Evolutionary conservation across 2,329 filamentous ascomycete species (phyloP).

Genomic region (Ophiocordyceps camponoti-leonardi): DNA sequence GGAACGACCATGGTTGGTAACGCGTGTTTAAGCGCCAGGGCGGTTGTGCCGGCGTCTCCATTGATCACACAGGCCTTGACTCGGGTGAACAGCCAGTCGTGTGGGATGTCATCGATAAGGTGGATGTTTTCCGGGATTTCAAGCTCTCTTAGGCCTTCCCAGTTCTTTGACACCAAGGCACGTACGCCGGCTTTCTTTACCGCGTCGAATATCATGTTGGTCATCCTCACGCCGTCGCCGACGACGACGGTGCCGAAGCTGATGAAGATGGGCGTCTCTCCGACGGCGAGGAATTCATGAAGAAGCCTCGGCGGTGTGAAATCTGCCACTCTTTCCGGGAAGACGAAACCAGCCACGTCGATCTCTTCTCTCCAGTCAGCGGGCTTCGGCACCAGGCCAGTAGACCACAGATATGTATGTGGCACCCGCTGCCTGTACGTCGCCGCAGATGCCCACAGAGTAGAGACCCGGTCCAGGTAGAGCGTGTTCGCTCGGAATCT

Average conservation of each 20-base stretch:
- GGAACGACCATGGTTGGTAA: constrained; percentile 62
- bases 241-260: constrained; percentile 65
- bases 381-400: constrained; percentile 47
- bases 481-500: constrained; percentile 53
- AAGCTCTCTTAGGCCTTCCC: constrained; percentile 50
- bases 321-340: constrained; percentile 47
- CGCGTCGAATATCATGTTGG: constrained; percentile 53
- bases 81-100: constrained; percentile 60
- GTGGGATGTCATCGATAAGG: constrained; percentile 57
- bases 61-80: constrained; percentile 55
- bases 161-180: constrained; percentile 58
- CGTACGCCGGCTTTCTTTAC: constrained; percentile 48
- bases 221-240: constrained; percentile 52
- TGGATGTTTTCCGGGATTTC: constrained; percentile 45
- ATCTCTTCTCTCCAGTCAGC: constrained; percentile 52
- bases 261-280: constrained; percentile 50
- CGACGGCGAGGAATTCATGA: constrained; percentile 34
- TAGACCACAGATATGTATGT: constrained; percentile 58
- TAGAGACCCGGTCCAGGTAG: constrained; percentile 55
- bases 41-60: constrained; percentile 63
- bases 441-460: constrained; percentile 59
- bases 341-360: constrained; percentile 64
- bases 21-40: constrained; percentile 53
- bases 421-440: constrained; percentile 59
- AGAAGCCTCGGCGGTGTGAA: constrained; percentile 41